Percentiles rank a stretch among this genome's conserved stretches.
phyloP scores from a whole-genome alignment of 2,329 filamentous ascomycete species.

The Epichloe festucae region DNA sequence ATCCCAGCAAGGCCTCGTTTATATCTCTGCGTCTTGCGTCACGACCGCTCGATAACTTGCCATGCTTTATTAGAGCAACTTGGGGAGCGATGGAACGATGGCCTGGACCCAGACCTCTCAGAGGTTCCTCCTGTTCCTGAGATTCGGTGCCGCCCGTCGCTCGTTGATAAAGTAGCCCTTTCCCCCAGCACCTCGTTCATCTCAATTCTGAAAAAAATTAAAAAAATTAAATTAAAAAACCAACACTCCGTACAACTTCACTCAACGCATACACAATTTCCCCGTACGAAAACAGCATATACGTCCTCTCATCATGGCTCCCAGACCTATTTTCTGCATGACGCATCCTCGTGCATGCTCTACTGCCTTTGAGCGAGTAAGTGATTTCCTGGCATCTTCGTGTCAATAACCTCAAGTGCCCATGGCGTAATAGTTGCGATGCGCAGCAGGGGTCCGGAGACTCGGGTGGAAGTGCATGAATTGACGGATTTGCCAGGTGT shows the following conservation, averaged over 20 bases:
- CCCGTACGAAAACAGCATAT: background rate
- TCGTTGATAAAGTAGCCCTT: background rate
- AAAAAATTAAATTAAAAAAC: too few relatives aligned
- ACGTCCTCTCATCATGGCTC: conserved; percentile 2
- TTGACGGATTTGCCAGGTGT: conserved; percentile 47
- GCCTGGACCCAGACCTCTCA: background rate
- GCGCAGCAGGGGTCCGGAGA: background rate
- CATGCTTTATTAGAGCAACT: background rate
- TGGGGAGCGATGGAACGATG: background rate
- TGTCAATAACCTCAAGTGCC: background rate
- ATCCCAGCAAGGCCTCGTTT: background rate
- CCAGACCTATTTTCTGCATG: conserved; percentile 64
- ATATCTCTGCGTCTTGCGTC: background rate
- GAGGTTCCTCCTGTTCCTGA: too few relatives aligned
- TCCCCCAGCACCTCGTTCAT: background rate
- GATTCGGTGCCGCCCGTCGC: background rate
- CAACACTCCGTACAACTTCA: too few relatives aligned
- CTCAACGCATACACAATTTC: background rate
- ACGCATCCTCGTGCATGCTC: conserved; percentile 94
- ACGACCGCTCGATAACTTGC: background rate
- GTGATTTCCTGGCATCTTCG: conserved; percentile 13
- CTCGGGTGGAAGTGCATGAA: background rate
- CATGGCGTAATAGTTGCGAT: background rate
- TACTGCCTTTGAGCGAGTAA: conserved; percentile 89
- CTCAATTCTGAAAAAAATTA: too few relatives aligned